Evolutionary conservation across 2,329 filamentous ascomycete genomes (phyloP).

Genomic region (Colletotrichum gigasporum): DNA sequence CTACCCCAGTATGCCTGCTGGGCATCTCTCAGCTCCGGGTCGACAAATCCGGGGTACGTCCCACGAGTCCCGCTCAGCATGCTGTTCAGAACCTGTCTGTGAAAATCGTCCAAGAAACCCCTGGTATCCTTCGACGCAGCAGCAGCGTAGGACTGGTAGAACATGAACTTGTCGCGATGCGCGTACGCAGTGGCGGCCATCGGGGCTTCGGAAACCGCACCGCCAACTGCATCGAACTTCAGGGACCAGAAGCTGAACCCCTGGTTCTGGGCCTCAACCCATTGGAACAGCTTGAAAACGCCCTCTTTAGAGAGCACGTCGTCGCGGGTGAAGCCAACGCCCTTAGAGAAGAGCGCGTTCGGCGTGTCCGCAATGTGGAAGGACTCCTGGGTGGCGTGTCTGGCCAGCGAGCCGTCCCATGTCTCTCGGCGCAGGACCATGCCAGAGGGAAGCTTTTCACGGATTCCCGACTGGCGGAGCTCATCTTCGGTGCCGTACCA

Average conservation of each 20-base stretch:
- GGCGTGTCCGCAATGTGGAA: constrained; percentile 51
- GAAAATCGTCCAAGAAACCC: neutral
- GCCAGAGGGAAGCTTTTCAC: constrained; percentile 47
- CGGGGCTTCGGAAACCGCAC: constrained; percentile 60
- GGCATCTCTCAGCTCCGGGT: constrained; percentile 52
- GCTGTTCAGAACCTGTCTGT: neutral
- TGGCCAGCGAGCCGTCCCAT: constrained; percentile 63
- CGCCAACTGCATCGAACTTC: constrained; percentile 64
- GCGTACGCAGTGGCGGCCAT: constrained; percentile 61
- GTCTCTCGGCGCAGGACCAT: constrained; percentile 54
- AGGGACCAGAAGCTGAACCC: constrained; percentile 62
- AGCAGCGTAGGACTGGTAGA: constrained; percentile 63
- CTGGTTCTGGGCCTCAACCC: constrained; percentile 53
- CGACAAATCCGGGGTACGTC: constrained; percentile 72
- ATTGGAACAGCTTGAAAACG: constrained; percentile 56
- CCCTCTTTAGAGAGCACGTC: constrained; percentile 51
- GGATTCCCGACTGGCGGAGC: constrained; percentile 54
- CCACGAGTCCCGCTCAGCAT: constrained; percentile 36
- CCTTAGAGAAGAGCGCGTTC: constrained; percentile 59
- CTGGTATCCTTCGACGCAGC: constrained; percentile 45
- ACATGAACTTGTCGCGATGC: constrained; percentile 65
- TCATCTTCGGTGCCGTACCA: constrained; percentile 63
- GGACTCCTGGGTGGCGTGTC: constrained; percentile 51
- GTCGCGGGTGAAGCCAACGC: constrained; percentile 54
- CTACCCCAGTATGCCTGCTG: constrained; percentile 64